phyloP scores from a whole-genome alignment of 805 yeast species.

The Candida suzukii region DNA sequence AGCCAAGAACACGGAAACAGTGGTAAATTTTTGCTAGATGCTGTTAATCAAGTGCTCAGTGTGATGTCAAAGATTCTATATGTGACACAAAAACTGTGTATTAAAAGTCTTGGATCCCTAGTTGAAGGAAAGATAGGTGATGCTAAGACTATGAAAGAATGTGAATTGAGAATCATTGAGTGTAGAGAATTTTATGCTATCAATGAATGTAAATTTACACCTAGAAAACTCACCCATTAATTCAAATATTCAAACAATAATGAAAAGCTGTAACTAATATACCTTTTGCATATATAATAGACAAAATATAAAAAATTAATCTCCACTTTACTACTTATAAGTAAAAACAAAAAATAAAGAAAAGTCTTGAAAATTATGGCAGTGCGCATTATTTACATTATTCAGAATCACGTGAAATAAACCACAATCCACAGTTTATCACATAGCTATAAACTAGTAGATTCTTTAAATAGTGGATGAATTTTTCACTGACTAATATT shows the following conservation, averaged over 20 bases:
- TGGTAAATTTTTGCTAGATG: slow-evolving; percentile 16
- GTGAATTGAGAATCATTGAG: slow-evolving; percentile 66
- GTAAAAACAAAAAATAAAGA: too few relatives aligned
- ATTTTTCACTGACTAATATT: not conserved
- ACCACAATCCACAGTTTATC: not conserved
- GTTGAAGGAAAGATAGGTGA: slow-evolving; percentile 50
- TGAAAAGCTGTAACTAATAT: too few relatives aligned
- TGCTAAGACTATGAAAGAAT: slow-evolving; percentile 53
- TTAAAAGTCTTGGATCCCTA: slow-evolving; percentile 27
- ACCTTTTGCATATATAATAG: too few relatives aligned
- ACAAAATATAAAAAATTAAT: too few relatives aligned
- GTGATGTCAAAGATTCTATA: slow-evolving; percentile 47
- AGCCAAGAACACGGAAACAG: slow-evolving; percentile 3
- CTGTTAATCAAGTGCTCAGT: slow-evolving; percentile 49
- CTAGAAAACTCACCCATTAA: not conserved
- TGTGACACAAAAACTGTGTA: slow-evolving; percentile 37
- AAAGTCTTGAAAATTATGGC: not conserved
- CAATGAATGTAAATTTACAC: slow-evolving; percentile 6
- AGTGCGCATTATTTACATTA: not conserved
- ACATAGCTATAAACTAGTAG: too few relatives aligned
- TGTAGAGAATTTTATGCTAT: slow-evolving; percentile 33
- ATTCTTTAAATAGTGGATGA: not conserved
- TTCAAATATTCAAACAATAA: too few relatives aligned
- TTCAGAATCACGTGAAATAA: not conserved
- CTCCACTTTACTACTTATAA: too few relatives aligned